Conservation (phyloP, 2,329 filamentous ascomycete genomes). For the Harringtonia aguacate region DNA sequence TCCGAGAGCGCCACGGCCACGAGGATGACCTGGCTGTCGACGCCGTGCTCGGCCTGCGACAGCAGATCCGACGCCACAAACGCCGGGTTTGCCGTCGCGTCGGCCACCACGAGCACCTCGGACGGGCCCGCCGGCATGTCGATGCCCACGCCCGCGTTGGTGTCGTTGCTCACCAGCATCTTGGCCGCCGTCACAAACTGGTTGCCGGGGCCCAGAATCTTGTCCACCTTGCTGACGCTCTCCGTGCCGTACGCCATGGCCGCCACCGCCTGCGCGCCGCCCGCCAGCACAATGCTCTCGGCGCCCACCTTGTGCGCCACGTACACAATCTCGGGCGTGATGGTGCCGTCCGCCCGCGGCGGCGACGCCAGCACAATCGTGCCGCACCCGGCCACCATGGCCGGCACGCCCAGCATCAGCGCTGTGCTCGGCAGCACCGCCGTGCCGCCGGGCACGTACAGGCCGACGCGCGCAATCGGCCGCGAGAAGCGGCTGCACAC, state of each 20-base stretch:
- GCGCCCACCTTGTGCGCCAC: slow-evolving; percentile 94
- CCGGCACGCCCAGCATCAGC: slow-evolving; percentile 94
- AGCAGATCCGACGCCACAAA: slow-evolving; percentile 94
- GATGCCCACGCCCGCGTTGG: slow-evolving; percentile 86
- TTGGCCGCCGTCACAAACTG: slow-evolving; percentile 98
- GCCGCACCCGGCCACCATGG: slow-evolving; percentile 93
- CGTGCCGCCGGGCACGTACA: slow-evolving; percentile 93
- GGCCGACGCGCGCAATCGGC: slow-evolving; percentile 88
- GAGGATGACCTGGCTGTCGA: slow-evolving; percentile 89
- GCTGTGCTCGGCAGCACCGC: slow-evolving; percentile 95
- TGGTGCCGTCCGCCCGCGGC: slow-evolving; percentile 75
- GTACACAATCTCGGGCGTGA: slow-evolving; percentile 96
- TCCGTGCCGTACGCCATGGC: slow-evolving; percentile 97
- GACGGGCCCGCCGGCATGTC: slow-evolving; percentile 98
- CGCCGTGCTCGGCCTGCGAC: slow-evolving; percentile 89
- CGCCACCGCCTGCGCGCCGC: slow-evolving; percentile 89
- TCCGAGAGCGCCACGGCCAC: slow-evolving; percentile 75
- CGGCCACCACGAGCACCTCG: slow-evolving; percentile 92
- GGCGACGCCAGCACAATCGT: slow-evolving; percentile 91
- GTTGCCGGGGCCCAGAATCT: slow-evolving; percentile 95
- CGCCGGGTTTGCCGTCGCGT: slow-evolving; percentile 76
- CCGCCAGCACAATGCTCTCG: slow-evolving; percentile 89
- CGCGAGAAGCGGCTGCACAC: slow-evolving; percentile 87
- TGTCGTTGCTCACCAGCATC: slow-evolving; percentile 97
- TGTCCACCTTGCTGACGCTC: slow-evolving; percentile 91